Evolutionary conservation across 2,329 filamentous ascomycete species (phyloP).

Genomic region (Leptographium wingfieldii): DNA sequence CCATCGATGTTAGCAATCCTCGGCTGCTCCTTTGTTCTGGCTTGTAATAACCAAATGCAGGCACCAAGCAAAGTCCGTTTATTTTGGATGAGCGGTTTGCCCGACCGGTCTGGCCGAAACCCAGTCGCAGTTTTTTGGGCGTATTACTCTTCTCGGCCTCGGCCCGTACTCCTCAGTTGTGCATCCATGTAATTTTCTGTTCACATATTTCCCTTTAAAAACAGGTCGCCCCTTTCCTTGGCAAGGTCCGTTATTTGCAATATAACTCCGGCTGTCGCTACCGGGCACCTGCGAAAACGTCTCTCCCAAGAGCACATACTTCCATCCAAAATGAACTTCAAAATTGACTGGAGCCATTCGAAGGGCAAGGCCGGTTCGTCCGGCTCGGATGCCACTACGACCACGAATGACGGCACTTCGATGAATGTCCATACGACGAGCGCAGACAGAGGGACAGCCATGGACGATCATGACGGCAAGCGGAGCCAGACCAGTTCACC

Average conservation of each 20-base stretch:
- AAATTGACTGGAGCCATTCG: constrained; percentile 10
- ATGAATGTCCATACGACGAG: background rate
- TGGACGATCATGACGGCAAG: background rate
- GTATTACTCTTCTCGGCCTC: background rate
- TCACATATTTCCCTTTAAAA: background rate
- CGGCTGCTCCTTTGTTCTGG: background rate
- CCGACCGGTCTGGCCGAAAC: background rate
- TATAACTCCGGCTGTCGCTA: background rate
- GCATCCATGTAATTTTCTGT: background rate
- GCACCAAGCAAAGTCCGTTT: background rate
- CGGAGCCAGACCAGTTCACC: background rate
- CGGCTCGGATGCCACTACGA: background rate
- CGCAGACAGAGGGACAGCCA: background rate
- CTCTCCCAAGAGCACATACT: background rate
- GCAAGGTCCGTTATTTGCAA: background rate
- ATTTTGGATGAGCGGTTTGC: background rate
- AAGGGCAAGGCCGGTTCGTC: constrained; percentile 8
- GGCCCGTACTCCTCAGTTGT: background rate
- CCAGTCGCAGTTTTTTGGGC: background rate
- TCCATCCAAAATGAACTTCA: constrained; percentile 11
- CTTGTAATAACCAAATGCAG: background rate
- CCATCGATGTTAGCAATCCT: background rate
- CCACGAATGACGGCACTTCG: background rate
- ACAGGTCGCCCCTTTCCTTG: background rate
- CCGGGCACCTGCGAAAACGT: background rate